These are phyloP conservation scores for Ophiostoma triangulosporum DNA, from an alignment of 2,329 filamentous ascomycete genomes.

Conservation along the genomic window DNA sequence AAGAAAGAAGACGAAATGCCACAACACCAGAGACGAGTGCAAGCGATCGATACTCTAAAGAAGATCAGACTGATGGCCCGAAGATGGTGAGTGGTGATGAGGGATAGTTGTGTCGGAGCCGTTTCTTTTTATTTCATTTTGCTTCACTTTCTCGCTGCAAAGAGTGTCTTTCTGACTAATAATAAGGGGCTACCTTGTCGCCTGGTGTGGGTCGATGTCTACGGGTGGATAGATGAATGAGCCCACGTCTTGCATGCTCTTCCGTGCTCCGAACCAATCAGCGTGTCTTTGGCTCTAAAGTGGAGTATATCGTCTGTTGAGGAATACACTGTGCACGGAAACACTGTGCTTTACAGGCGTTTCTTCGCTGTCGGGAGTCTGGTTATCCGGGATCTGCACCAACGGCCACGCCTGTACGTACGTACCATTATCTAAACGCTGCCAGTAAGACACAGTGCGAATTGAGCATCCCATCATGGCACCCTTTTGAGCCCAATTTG, in stretches of 20 bases:
- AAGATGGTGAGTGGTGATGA: neutral
- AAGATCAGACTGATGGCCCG: slow-evolving; percentile 4
- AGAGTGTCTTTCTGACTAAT: neutral
- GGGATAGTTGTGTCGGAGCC: neutral
- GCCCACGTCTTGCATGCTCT: slow-evolving; percentile 12
- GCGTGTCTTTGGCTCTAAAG: rapidly evolving
- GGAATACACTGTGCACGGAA: slow-evolving; percentile 1
- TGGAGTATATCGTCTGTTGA: neutral
- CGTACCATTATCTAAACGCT: neutral
- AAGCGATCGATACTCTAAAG: neutral
- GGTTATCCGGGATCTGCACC: neutral
- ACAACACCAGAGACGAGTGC: neutral
- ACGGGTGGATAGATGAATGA: slow-evolving; percentile 10
- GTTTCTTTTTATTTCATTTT: slow-evolving; percentile 9
- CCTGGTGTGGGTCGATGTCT: slow-evolving; percentile 4
- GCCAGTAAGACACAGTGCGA: no score
- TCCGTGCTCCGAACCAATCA: slow-evolving; percentile 15
- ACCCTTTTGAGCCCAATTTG: neutral
- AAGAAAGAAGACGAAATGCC: neutral
- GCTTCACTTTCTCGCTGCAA: neutral
- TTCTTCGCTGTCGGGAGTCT: neutral
- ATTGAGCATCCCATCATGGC: neutral
- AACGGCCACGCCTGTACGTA: neutral
- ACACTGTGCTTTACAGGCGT: neutral
- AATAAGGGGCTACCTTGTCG: neutral